Percentiles rank a stretch among this genome's conserved stretches.
Conservation (phyloP, 305 asterid species). For the Plantago lanceolata region DNA sequence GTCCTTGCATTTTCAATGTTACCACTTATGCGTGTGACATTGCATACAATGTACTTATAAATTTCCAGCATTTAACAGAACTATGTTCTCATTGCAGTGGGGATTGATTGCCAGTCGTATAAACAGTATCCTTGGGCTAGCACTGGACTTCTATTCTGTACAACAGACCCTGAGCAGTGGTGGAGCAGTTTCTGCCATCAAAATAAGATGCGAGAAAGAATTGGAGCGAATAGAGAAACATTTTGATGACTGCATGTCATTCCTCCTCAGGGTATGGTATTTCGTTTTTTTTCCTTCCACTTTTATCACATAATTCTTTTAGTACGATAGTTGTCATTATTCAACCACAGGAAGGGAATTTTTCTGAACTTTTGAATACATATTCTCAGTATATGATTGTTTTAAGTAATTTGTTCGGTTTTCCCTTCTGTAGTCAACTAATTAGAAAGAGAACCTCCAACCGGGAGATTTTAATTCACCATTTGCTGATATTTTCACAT, state of each 20-base stretch:
- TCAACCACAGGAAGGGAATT: not conserved
- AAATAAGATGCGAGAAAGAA: slow-evolving; percentile 85
- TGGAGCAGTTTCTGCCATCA: slow-evolving; percentile 69
- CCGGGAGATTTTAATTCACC: too few species aligned
- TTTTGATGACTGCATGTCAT: slow-evolving; percentile 91
- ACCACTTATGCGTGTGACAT: slow-evolving; percentile 3
- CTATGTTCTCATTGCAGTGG: slow-evolving; percentile 47
- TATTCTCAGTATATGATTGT: too few species aligned
- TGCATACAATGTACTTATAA: slow-evolving; percentile 19
- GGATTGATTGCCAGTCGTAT: slow-evolving; percentile 95
- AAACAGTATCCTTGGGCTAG: slow-evolving; percentile 81
- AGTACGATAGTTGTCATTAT: not conserved
- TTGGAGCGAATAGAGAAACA: slow-evolving; percentile 78
- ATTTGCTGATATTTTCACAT: slow-evolving; percentile 5
- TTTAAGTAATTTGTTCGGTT: not conserved
- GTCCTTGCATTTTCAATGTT: slow-evolving; percentile 12
- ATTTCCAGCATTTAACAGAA: slow-evolving; percentile 17
- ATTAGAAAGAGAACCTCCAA: not conserved
- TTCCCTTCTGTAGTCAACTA: not conserved
- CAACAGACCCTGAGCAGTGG: slow-evolving; percentile 68
- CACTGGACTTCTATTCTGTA: slow-evolving; percentile 76
- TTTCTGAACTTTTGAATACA: not conserved
- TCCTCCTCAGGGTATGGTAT: slow-evolving; percentile 74
- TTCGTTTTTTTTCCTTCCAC: too few species aligned
- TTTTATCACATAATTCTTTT: too few species aligned